Base-by-base conservation (phyloP, 306 rosid species). In the Oemleria cerasiformis region DNA sequence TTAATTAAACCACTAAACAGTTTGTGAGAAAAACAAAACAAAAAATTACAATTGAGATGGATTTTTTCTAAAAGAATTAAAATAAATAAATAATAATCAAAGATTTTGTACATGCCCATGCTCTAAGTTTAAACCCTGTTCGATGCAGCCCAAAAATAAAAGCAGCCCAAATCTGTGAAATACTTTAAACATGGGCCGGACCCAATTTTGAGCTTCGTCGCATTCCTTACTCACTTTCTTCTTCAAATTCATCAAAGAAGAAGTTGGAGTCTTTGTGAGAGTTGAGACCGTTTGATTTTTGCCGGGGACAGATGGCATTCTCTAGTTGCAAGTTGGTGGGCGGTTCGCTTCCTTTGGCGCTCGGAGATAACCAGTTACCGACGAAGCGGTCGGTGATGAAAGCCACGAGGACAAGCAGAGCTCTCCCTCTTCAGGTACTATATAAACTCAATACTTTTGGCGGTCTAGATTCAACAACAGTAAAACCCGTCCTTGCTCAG, bases 371-470 rank as follows among this genome's bases (percentile, higher is more conserved):
- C 49, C 40, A 13, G 55, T 68, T 60, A 0, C 75, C 75, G 30
- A 40, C 14, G 9, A 75, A 75, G 48, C 51, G 60, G 34, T 68
- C 60, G 23, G 49, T 14, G 67, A 13, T 23, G 40, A 44, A 20
- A 19, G 13, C 76, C 70, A 42, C 73, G 30, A 63, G 20, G 20
- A 50, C 57, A 51, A 51, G 57, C 15, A 42, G 58, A 58, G 51
- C 38, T 41, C 70, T 58, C 65, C 73, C 74, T 65, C 80, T 70
- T 34, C 82, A 73, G 82, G 79, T 79, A 43, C 54, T 12, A 0
- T 57, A 2, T 58, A 14, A n/a, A 17, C 5, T 36, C 65, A 55
- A 17, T 34, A 13, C 19, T 39, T 51, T 53, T 45, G 12, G 16
- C 12, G 17, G 2, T 65, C 0, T 16, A 48, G 23, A 36, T 67